Percentiles rank a stretch among this genome's conserved stretches.
Conservation (phyloP, 2,329 filamentous ascomycete genomes). For the Pseudogymnoascus pannorum region DNA sequence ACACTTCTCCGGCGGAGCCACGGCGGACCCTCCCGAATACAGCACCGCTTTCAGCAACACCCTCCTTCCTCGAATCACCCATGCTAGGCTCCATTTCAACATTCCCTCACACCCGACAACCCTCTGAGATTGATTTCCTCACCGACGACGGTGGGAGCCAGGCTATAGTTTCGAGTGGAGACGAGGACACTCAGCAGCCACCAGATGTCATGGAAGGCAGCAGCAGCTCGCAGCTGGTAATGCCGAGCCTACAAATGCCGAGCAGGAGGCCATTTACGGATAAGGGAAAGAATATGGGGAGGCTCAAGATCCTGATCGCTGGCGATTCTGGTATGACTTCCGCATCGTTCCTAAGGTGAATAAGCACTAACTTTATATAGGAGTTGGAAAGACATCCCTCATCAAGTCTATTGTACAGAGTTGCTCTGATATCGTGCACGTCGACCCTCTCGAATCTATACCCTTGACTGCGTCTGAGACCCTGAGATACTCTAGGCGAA, state of each 20-base stretch:
- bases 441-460: conserved; percentile 53
- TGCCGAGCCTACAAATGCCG: conserved; percentile 93
- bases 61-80: conserved; percentile 35
- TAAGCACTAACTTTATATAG: conserved; percentile 35
- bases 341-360: conserved; percentile 12
- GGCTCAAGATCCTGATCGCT: conserved; percentile 81
- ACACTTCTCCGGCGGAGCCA: conserved; percentile 23
- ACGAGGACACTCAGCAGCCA: conserved; percentile 31
- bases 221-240: conserved; percentile 74
- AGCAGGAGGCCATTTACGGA: conserved; percentile 82
- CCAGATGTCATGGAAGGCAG: conserved; percentile 41
- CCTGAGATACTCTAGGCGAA: conserved; percentile 21
- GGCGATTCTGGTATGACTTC: conserved; percentile 61
- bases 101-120: conserved; percentile 43
- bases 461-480: conserved; percentile 30
- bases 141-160: conserved; percentile 38
- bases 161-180: conserved; percentile 27
- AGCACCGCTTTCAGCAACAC: conserved; percentile 37
- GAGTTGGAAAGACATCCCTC: conserved; percentile 80
- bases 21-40: conserved; percentile 27
- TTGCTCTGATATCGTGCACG: conserved; percentile 89
- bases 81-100: conserved; percentile 38
- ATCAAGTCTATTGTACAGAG: conserved; percentile 80
- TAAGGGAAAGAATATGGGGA: conserved; percentile 74
- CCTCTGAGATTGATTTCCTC: conserved; percentile 43